Evolutionary conservation across 2,329 filamentous ascomycete species (phyloP), one percentile per base, ranked within the genome.

Genomic region (Nemania abortiva): DNA sequence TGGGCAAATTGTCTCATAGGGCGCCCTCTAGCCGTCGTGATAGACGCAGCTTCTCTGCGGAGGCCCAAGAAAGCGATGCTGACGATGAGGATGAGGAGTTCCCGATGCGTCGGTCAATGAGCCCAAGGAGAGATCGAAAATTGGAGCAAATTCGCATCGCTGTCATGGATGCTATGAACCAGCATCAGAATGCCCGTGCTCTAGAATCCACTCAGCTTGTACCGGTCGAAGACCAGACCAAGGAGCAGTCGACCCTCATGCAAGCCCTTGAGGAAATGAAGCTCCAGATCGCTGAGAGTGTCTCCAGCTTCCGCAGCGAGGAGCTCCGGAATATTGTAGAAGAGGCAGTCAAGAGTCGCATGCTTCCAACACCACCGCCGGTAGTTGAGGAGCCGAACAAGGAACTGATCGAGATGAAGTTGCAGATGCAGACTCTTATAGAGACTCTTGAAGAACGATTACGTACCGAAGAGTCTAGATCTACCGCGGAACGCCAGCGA

Each of bases 81-180:
- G 95, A 98, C 78, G 95, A 97, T 70, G 94, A 97, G 77, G 95
- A 97, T 73, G 94, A 97, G 24, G 92, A 91, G 65, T 70, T 81
- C 63, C 87, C 89, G 64, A 70, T 82, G 68, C 86, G 89, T 77
- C 90, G 93, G 60, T 92, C 92, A 6, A 86, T 90, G 74, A 98
- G 95, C 74, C 93, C 94, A 20, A 88, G 89, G 66, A 88, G 91
- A 70, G 94, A 97, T 77, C 90, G 91, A 75, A 93, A 89, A 74
- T 81, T 95, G 75, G 94, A 98, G 66, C 94, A 95, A 79, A 93
- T 99, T 72, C 91, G 91, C 63, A 83, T 84, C 27, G 88, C 89
- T 52, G 86, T 95, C 29, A 82, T 91, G 63, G 95, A 98, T 73
- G 94, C 92, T 34, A 82, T 98, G 49, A 85, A 86, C 24, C 78